Evolutionary conservation across 441 rosid species (phyloP), one percentile per base, ranked within the genome.

Genomic region (Kokia cookei): DNA sequence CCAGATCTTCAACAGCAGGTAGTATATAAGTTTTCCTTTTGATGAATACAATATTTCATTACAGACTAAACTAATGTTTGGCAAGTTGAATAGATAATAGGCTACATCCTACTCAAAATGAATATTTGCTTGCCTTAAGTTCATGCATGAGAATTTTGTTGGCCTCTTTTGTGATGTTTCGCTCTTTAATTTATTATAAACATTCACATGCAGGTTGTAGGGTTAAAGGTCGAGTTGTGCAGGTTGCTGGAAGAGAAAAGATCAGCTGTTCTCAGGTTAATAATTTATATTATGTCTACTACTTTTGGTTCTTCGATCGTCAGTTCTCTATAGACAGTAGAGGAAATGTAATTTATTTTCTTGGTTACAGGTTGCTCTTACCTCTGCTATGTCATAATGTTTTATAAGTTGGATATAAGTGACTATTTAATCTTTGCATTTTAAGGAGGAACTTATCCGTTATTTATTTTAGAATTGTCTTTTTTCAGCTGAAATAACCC

Each of bases 1-100:
- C 94, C 93, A 69, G 97, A 92, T 85, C 93, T 92, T 84, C 91
- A 92, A 83, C 93, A 88, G 76, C 99, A 92, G 97, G 99, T 96
- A 64, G 75, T 57, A 19, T 72, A 69, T 57, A 27, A 2, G 27
- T 51, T 68, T 47, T 69, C 65, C 42, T 61, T 58, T 48, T 66
- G 64, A 42, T 35, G 35, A 55, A 67, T 58, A 61, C 40, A 22
- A 7, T 75, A 19, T 58, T 71, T 7, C 24, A 12, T 58, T 59
- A 65, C n/a, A 45, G 45, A 5, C 65, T 2, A 35, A 61, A 7
- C 65, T 7, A 61, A 7, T 7, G 47, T 29, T 43, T 17, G 35
- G 35, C 55, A 65, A 45, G 55, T 22, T 24, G 70, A 65, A 12
- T 35, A 65, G 37, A 22, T 24, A 24, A 19, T 50, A 65, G 17